Conservation (phyloP, 257 asterid genomes). For the Capsicum pubescens region DNA sequence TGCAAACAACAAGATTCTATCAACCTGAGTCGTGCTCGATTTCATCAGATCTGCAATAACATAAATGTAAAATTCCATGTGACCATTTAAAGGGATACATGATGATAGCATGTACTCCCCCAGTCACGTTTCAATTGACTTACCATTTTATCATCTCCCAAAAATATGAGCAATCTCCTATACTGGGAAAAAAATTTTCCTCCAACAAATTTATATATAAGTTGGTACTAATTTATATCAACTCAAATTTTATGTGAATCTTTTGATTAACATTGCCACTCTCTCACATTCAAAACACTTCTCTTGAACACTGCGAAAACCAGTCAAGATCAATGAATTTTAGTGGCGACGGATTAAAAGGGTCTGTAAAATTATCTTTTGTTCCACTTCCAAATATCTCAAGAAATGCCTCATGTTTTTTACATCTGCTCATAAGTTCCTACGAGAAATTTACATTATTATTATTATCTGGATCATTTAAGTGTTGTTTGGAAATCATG, state of each 20-base stretch:
- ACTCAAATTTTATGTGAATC: background rate
- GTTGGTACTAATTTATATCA: background rate
- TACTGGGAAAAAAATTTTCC: background rate
- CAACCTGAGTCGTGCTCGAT: background rate
- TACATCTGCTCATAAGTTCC: conserved; percentile 23
- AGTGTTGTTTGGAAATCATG: background rate
- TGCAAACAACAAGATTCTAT: background rate
- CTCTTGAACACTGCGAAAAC: background rate
- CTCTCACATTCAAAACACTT: background rate
- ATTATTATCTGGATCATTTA: conserved; percentile 18
- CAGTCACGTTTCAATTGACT: conserved; percentile 14
- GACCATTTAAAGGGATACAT: background rate
- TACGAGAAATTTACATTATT: background rate
- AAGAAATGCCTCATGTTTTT: background rate
- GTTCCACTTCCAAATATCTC: conserved; percentile 20
- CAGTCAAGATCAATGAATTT: background rate
- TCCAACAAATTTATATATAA: conserved; percentile 4
- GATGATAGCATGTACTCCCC: background rate
- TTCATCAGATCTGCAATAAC: background rate
- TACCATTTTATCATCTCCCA: background rate
- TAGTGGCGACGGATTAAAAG: background rate
- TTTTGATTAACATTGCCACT: conserved; percentile 1
- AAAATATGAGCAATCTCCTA: background rate
- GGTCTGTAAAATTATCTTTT: background rate
- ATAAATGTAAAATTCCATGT: background rate